Evolutionary conservation across 192 early-diverging fungal genomes (phyloP), one percentile per base, ranked within the genome.

Genomic region (Rhizophagus clarus): DNA sequence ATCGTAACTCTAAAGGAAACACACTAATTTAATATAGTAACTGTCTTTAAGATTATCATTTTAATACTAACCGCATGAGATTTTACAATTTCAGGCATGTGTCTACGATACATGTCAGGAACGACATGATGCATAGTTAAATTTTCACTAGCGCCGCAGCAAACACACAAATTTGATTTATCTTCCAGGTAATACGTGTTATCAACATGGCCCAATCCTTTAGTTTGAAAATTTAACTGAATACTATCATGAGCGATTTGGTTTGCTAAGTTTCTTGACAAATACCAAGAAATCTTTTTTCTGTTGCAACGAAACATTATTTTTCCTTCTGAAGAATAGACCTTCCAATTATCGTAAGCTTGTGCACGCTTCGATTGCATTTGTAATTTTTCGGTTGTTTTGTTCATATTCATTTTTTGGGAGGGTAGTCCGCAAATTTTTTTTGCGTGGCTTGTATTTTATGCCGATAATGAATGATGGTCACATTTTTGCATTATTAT

Each of bases 241-340:
- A 85, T 85, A 11, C 82, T 37, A 11, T 79, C 72, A 26, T 61
- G 80, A 15, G 76, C 32, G 14, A 74, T 24, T 24, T 51, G 24
- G 22, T n/a, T 68, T 7, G 84, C 84, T 60, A 85, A 31, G 11
- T 80, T 26, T 32, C 84, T 67, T 15, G 31, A 60, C 20, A 85
- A 29, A 49, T 85, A 85, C 84, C 84, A 85, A 17, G 79, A 15
- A 17, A 77, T 79, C 51, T 85, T 85, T 61, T 85, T 85, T 20
- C 80, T 85, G 61, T 81, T 83, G 37, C 84, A 85, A 26, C 84
- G 80, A 51, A 85, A 85, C 82, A 85, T 85, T 28, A 85, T 73
- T 22, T 85, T 79, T 10, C 77, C 63, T n/a, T 49, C 31, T 1
- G 14, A 49, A n/a, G 84, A 85, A 76, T 83, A 85, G 1, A 85